Percentiles rank a stretch among this genome's conserved stretches.
Conservation (phyloP, 1,284 basidiomycete genomes). For the Tilletia horrida region DNA sequence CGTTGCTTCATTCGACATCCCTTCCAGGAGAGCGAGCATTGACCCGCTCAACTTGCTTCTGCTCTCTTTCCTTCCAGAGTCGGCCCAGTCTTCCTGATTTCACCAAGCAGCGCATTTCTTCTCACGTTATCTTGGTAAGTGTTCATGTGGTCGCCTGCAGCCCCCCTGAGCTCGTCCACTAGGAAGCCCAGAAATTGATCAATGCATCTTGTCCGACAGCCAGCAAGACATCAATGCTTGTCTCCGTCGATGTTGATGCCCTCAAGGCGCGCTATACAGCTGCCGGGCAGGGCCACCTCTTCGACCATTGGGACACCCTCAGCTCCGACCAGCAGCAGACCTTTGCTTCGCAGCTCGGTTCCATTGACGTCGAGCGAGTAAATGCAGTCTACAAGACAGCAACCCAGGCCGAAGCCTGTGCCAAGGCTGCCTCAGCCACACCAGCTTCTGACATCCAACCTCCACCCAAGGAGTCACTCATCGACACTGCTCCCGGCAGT, state of each 20-base stretch:
- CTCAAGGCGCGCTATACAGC: constrained; percentile 57
- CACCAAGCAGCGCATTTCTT: too few relatives aligned
- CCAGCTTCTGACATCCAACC: constrained; percentile 37
- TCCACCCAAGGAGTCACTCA: constrained; percentile 36
- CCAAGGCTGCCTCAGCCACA: constrained; percentile 58
- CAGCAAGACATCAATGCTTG: too few relatives aligned
- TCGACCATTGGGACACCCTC: constrained; percentile 79
- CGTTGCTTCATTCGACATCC: too few relatives aligned
- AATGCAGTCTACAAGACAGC: constrained; percentile 82
- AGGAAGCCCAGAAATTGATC: too few relatives aligned
- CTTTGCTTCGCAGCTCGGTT: constrained; percentile 71
- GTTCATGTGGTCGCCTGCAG: too few relatives aligned
- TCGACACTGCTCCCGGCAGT: constrained; percentile 39
- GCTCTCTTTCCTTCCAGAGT: too few relatives aligned
- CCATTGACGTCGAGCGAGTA: constrained; percentile 83
- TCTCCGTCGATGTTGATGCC: constrained; percentile 16
- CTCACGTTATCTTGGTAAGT: too few relatives aligned
- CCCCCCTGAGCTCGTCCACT: too few relatives aligned
- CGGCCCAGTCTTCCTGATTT: too few relatives aligned
- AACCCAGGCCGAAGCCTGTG: constrained; percentile 66
- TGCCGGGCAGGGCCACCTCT: constrained; percentile 82
- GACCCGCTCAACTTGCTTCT: too few relatives aligned
- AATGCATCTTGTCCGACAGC: too few relatives aligned
- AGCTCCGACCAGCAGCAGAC: constrained; percentile 65
- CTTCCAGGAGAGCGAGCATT: too few relatives aligned